phyloP scores from a whole-genome alignment of 2,329 filamentous ascomycete genomes.

The Monilinia aucupariae region DNA sequence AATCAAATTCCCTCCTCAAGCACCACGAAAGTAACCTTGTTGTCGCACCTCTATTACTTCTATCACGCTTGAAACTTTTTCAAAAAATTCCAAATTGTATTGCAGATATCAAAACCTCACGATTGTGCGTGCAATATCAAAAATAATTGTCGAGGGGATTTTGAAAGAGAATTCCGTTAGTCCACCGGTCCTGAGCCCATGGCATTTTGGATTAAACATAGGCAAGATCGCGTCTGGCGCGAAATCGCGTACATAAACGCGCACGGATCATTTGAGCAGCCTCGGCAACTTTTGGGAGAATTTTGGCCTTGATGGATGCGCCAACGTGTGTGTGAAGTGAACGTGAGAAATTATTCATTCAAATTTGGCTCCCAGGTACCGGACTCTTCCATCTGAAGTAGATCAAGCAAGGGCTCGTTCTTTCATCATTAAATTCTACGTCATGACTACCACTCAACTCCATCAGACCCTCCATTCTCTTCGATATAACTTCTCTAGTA shows the following conservation, averaged over 20 bases:
- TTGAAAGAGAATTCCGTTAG: neutral
- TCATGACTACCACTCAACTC: neutral
- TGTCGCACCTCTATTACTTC: neutral
- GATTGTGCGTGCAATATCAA: neutral
- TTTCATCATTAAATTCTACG: too few species aligned
- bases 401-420: too few species aligned
- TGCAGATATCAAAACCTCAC: neutral
- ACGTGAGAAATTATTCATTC: neutral
- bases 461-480: neutral
- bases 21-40: neutral
- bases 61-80: neutral
- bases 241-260: neutral
- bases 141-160: neutral
- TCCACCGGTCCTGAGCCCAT: too few species aligned
- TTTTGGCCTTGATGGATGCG: neutral
- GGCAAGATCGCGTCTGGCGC: neutral
- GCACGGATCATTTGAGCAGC: neutral
- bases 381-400: too few species aligned
- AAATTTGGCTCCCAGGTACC: too few species aligned
- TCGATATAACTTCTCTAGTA: neutral
- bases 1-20: neutral
- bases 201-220: neutral
- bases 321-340: neutral
- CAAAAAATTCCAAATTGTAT: neutral
- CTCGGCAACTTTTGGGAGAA: neutral